Evolutionary conservation across 106 monocot genomes (phyloP).

Genomic region (Gastrodia elata): DNA sequence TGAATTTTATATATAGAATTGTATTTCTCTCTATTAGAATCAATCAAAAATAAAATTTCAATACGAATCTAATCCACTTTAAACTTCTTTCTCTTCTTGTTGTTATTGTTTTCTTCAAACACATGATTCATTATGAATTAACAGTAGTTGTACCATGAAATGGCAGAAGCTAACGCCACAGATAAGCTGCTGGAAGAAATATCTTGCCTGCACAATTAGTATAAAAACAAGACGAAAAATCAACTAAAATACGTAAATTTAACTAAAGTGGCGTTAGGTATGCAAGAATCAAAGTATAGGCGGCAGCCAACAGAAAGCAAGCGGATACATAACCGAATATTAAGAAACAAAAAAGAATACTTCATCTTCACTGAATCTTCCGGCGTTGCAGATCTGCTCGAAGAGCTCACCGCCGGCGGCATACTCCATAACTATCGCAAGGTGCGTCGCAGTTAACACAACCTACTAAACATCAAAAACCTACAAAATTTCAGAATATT

Average conservation of each 20-base stretch:
- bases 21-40: no score
- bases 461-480: slow-evolving; percentile 35
- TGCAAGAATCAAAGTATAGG: no score
- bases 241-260: no score
- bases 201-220: slow-evolving; percentile 57
- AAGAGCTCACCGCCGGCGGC: slow-evolving; percentile 95
- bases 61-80: no score
- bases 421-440: slow-evolving; percentile 92
- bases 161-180: slow-evolving; percentile 93
- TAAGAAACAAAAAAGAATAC: slow-evolving; percentile 10
- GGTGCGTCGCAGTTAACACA: slow-evolving; percentile 69
- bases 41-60: no score
- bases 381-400: slow-evolving; percentile 80
- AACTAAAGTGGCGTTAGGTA: no score
- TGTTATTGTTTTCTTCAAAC: no score
- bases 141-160: slow-evolving; percentile 34
- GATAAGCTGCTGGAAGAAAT: slow-evolving; percentile 98
- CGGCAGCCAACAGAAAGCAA: no score
- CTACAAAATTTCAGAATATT: slow-evolving; percentile 1
- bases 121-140: no score
- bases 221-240: no score
- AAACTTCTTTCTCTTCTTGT: no score
- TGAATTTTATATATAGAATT: no score
- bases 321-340: slow-evolving; percentile 5
- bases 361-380: slow-evolving; percentile 87